Conservation (phyloP, 2,329 filamentous ascomycete genomes). For the Colletotrichum sojae region DNA sequence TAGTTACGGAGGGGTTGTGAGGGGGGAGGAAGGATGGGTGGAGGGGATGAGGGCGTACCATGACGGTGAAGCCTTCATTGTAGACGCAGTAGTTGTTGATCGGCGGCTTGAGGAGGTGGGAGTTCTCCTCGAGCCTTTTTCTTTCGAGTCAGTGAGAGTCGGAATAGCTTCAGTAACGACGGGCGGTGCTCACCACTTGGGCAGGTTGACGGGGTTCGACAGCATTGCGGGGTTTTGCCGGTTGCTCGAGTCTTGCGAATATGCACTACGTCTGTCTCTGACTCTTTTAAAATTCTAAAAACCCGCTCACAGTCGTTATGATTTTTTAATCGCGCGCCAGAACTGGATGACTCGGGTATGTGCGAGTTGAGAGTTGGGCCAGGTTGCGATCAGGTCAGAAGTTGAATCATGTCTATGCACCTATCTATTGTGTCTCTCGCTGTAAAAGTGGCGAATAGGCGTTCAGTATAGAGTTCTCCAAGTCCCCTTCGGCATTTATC, state of each 20-base stretch:
- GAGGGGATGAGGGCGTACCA: slow-evolving; percentile 64
- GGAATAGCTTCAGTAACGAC: slow-evolving; percentile 15
- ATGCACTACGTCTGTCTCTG: no score
- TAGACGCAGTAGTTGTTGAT: slow-evolving; percentile 99
- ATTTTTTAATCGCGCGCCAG: neutral
- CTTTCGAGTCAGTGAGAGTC: slow-evolving; percentile 2
- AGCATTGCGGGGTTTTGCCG: slow-evolving; percentile 18
- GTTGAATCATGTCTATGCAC: slow-evolving; percentile 1
- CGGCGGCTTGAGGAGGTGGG: slow-evolving; percentile 91
- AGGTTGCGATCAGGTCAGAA: slow-evolving; percentile 1
- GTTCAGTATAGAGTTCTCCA: slow-evolving; percentile 1
- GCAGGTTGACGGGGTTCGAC: slow-evolving; percentile 65
- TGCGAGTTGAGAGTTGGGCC: neutral
- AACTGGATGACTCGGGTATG: slow-evolving; percentile 15
- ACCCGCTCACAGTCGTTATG: neutral
- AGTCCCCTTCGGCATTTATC: slow-evolving; percentile 23
- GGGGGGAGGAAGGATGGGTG: neutral
- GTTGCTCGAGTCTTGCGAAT: no score
- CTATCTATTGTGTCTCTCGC: slow-evolving; percentile 14
- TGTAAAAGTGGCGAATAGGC: slow-evolving; percentile 26
- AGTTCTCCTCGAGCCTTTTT: slow-evolving; percentile 88
- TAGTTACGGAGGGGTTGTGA: slow-evolving; percentile 6
- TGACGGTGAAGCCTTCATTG: slow-evolving; percentile 85
- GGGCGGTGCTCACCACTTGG: slow-evolving; percentile 66
- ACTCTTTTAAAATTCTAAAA: neutral